Conservation (phyloP, 2,329 filamentous ascomycete genomes). For the Fusarium sp. region DNA sequence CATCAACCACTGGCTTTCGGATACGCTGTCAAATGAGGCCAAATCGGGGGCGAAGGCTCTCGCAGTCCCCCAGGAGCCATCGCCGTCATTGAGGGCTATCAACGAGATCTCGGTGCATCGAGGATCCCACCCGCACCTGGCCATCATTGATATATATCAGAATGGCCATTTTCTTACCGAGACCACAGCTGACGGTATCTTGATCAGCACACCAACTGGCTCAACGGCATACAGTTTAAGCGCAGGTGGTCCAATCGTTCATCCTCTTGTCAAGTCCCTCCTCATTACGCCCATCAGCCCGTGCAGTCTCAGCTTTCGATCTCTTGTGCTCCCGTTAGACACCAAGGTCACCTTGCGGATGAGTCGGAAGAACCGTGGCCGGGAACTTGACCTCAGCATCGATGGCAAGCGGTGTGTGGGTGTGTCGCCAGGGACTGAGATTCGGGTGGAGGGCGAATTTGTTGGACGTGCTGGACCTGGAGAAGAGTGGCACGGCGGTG, state of each 20-base stretch:
- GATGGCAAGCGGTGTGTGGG: slow-evolving; percentile 80
- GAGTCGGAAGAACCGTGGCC: slow-evolving; percentile 83
- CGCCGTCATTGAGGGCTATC: slow-evolving; percentile 77
- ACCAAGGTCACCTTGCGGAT: slow-evolving; percentile 86
- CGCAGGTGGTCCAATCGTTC: slow-evolving; percentile 92
- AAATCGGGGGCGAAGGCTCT: slow-evolving; percentile 57
- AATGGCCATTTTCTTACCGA: slow-evolving; percentile 92
- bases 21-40: slow-evolving; percentile 62
- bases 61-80: slow-evolving; percentile 54
- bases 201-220: slow-evolving; percentile 93
- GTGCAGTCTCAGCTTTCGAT: slow-evolving; percentile 90
- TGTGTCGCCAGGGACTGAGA: slow-evolving; percentile 83
- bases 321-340: slow-evolving; percentile 88
- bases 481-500: slow-evolving; percentile 79
- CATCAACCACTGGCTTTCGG: slow-evolving; percentile 67
- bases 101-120: slow-evolving; percentile 97
- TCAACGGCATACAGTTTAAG: slow-evolving; percentile 97
- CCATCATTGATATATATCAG: slow-evolving; percentile 91
- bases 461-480: slow-evolving; percentile 66
- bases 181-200: slow-evolving; percentile 94
- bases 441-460: slow-evolving; percentile 89
- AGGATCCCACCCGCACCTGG: slow-evolving; percentile 89
- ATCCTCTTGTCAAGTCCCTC: slow-evolving; percentile 89
- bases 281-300: slow-evolving; percentile 96
- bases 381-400: slow-evolving; percentile 84